Evolutionary conservation across 495 filamentous ascomycete species (phyloP), one percentile per base, ranked within the genome.

Genomic region (Massariosphaeria phaeospora): DNA sequence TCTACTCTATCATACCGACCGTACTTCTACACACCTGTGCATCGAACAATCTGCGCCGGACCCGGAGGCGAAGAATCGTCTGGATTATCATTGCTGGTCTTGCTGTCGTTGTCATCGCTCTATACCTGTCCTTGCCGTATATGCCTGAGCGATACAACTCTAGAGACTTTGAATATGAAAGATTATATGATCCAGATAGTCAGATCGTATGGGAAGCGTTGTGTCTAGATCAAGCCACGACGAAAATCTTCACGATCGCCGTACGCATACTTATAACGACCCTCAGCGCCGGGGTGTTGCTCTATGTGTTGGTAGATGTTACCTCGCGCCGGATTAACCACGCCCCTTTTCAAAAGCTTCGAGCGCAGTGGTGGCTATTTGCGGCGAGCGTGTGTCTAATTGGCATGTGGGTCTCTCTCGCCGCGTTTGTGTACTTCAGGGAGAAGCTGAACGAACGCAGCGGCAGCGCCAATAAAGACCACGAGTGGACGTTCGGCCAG

Each of bases 401-500:
- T 18, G 24, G 24, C 43, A 47, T 47, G 43, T 47, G 43, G 43
- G 26, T 18, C 9, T 25, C 24, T 13, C 43, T 47, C 4, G 23
- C 13, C 9, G 2, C 17, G 24, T 47, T 47, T 17, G 15, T 47
- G 12, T 47, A 29, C 24, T 47, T 25, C 26, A 3, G 43, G 24
- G 9, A 20, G 2, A 10, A 8, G 11, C 15, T 47, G 23, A 47
- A 31, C 27, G 5, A 18, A 17, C 15, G 13, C 10, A 26, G 11
- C 23, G 43, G 43, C 15, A 33, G 3, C 15, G 17, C 43, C 15
- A 47, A 47, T 25, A 47, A 47, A 18, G 43, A 47, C 15, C 15
- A 33, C 26, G 43, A 47, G 20, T 47, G 43, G 43, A 20, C 27
- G 7, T 48, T 48, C 45, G 45, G 45, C 25, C 45, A 48, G 27